Evolutionary conservation across 805 yeast genomes (phyloP), one percentile per base, ranked within the genome.

Genomic region (Wickerhamiella kurtzmanii): DNA sequence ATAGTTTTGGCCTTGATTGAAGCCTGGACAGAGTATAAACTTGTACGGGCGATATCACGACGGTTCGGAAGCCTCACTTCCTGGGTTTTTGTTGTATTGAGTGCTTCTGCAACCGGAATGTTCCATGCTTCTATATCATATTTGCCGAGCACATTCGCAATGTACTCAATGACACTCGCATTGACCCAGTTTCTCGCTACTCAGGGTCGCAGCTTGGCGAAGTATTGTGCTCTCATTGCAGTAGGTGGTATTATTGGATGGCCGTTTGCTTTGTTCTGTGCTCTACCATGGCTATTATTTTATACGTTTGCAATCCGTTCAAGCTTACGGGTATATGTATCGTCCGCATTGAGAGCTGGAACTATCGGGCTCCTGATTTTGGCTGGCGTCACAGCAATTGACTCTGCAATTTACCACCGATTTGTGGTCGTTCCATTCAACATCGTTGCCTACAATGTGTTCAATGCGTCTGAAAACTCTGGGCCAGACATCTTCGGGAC

Each of bases 401-500:
- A 89, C 60, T 75, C 80, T 1, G 55, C 63, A 13, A 76, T 79
- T 50, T 88, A 86, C 60, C 37, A 40, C 19, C 69, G 74, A 5
- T 73, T 71, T 44, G 70, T 74, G 1, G 70, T 84, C 22, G 94
- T 88, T 2, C 88, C 96, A 0, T 67, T 80, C 53, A 89, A 88
- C 59, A 87, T 87, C 51, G 80, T 87, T 3, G 62, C 77, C 19
- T 89, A 89, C 64, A 88, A 89, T 57, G 95, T 88, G 1, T 64
- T 80, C 48, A 62, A 70, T 58, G 78, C 94, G 0, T 68, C 70
- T 48, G 82, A 76, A 38, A 73, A 73, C 4, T 70, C 84, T 21
- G 96, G 96, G 0, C 96, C 96, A 1, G 80, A 83, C 50, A 86
- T 89, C 20, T 89, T 87, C 64, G 96, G 96, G 22, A 75, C 75